A percentile compares a stretch with the other conserved stretches of the same genome.
Evolutionary conservation across 345 rosid genomes (phyloP).

Genomic region (Rhodamnia rubescens): DNA sequence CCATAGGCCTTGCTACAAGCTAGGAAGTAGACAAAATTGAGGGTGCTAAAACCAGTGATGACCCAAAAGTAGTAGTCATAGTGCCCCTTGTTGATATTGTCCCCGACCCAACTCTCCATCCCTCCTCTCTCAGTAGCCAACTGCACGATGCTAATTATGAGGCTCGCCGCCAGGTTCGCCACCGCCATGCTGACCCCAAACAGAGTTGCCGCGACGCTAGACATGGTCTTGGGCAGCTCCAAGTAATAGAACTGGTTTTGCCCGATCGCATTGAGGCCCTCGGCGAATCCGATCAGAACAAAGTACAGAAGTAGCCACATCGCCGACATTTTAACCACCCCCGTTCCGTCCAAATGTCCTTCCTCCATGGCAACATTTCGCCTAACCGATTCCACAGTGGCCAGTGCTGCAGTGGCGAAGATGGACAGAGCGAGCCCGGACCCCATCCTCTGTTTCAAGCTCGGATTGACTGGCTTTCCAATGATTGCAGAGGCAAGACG

Average conservation of each 20-base stretch:
- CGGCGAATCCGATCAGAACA: constrained; percentile 50
- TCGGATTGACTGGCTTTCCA: constrained; percentile 39
- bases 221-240: constrained; percentile 73
- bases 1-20: constrained; percentile 72
- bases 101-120: constrained; percentile 61
- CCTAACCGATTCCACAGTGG: constrained; percentile 35
- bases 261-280: constrained; percentile 54
- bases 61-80: constrained; percentile 76
- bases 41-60: constrained; percentile 34
- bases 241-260: constrained; percentile 71
- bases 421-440: constrained; percentile 37
- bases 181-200: constrained; percentile 50
- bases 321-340: constrained; percentile 36
- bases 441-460: constrained; percentile 65
- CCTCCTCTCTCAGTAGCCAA: constrained; percentile 33
- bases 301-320: constrained; percentile 65
- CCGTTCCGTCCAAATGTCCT: constrained; percentile 15
- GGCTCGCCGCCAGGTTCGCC: constrained; percentile 52
- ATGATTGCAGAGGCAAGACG: constrained; percentile 55
- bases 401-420: constrained; percentile 42
- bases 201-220: constrained; percentile 54
- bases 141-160: constrained; percentile 28
- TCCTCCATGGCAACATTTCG: constrained; percentile 17
- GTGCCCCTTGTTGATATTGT: constrained; percentile 56
- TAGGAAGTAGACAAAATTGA: constrained; percentile 48